Evolutionary conservation across 78 protist species (phyloP).

Genomic region (Speleostelium caveatum): DNA sequence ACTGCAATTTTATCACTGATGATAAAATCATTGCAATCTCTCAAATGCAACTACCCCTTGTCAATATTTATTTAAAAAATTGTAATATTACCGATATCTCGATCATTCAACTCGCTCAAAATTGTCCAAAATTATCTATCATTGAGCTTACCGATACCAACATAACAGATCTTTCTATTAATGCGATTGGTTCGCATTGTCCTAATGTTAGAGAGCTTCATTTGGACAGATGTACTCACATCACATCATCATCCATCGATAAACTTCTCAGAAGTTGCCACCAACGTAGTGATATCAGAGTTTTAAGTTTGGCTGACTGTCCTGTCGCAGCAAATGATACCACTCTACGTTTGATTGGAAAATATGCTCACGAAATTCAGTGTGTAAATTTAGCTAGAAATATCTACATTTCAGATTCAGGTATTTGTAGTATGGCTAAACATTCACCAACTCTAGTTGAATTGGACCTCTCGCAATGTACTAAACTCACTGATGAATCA

Average conservation of each 20-base stretch:
- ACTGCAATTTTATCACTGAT: constrained; percentile 48
- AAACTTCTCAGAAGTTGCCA: constrained; percentile 35
- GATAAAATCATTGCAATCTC: constrained; percentile 38
- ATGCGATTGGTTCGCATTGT: constrained; percentile 22
- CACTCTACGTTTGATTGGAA: constrained; percentile 59
- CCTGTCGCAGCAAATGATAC: constrained; percentile 40
- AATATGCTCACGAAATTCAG: constrained; percentile 32
- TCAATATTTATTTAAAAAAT: constrained; percentile 48
- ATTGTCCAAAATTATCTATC: constrained; percentile 17
- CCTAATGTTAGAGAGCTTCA: constrained; percentile 8
- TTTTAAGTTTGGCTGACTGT: constrained; percentile 31
- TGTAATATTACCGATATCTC: constrained; percentile 61
- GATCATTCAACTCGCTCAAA: constrained; percentile 7
- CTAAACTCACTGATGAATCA: constrained; percentile 7
- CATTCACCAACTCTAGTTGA: constrained; percentile 1
- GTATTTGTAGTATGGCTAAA: constrained; percentile 20
- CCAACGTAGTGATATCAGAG: background rate
- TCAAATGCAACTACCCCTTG: constrained; percentile 63
- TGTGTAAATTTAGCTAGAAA: constrained; percentile 20
- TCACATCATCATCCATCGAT: constrained; percentile 33
- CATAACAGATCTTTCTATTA: constrained; percentile 17
- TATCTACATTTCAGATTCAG: constrained; percentile 18
- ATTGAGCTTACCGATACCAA: constrained; percentile 19
- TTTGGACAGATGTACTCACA: constrained; percentile 23
- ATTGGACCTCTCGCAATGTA: constrained; percentile 32